Conservation (phyloP, 164 flowering plant species). For the Liquidambar formosana region DNA sequence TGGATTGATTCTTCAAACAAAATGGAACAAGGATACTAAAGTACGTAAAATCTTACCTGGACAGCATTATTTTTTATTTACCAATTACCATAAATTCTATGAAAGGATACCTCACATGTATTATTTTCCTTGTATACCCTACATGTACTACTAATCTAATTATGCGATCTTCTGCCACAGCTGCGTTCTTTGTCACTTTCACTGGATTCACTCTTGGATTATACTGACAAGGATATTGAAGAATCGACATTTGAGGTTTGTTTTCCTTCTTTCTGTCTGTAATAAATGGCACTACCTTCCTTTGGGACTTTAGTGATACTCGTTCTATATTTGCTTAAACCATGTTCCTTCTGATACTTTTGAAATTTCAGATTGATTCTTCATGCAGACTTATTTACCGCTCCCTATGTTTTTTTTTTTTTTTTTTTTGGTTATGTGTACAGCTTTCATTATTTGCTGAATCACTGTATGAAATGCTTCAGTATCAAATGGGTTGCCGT, state of each 20-base stretch:
- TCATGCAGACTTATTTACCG: background rate
- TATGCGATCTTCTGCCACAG: constrained; percentile 38
- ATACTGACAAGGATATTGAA: constrained; percentile 82
- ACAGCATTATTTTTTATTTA: background rate
- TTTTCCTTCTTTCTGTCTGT: background rate
- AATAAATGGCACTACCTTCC: background rate
- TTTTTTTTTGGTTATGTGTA: constrained; percentile 10
- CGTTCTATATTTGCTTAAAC: background rate
- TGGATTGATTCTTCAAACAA: constrained; percentile 78
- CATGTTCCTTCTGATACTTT: background rate
- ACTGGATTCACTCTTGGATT: constrained; percentile 91
- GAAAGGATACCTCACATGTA: background rate
- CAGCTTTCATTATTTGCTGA: constrained; percentile 96
- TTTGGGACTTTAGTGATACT: background rate
- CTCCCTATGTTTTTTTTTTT: background rate
- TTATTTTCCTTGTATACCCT: background rate
- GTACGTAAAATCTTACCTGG: constrained; percentile 40
- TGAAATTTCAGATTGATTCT: background rate
- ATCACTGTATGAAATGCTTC: constrained; percentile 90
- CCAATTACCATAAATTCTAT: background rate
- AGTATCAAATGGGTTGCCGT: constrained; percentile 88
- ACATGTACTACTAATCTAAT: background rate
- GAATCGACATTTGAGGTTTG: constrained; percentile 94
- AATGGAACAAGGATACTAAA: constrained; percentile 61
- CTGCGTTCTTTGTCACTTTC: constrained; percentile 80